Evolutionary conservation across 169 alveolate species (phyloP), one percentile per base, ranked within the genome.

Genomic region (Theileria annulata): DNA sequence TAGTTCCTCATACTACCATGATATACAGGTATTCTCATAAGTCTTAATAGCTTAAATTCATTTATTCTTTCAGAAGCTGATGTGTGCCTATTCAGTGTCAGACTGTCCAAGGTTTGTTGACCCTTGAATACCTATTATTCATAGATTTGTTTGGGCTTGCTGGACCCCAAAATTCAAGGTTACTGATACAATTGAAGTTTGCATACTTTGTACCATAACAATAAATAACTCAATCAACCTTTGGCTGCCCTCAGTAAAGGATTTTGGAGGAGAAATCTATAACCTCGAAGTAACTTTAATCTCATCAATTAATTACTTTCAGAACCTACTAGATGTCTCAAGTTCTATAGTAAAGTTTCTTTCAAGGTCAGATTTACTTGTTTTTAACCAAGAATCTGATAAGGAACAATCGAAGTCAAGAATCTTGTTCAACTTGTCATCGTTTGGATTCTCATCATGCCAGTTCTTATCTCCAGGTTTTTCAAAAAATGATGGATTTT

Each of bases 311-410:
- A 35, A 68, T 63, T 59, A 28, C 70, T n/a, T n/a, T 28, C 64
- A 82, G 89, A 82, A 82, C 69, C 56, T 82, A 2, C 63, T 78
- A 64, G 86, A 82, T 60, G 63, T 82, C 6, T 33, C 83, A 19
- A 64, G 47, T 1, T 27, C 63, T 15, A 51, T 75, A 2, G 28
- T 15, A 54, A 33, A 70, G 0, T 69, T 70, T 10, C 25, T 54
- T 54, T 15, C 25, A 0, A 51, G 27, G 10, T n/a, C 23, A 51
- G 62, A 54, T 72, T 15, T 72, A 8, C 9, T 2, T 21, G 72
- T 74, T 68, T 25, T 9, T 10, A 71, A 48, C 68, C 0, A 28
- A 9, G 33, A 77, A 27, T 15, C 58, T 12, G 71, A 70, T 27
- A 30, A 35, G 27, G 70, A 71, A n/a, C 31, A 67, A 13, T 17